These are phyloP conservation scores for Aspergillus fumigatiaffinis DNA, from an alignment of 2,329 filamentous ascomycete species.

Conservation along the genomic window DNA sequence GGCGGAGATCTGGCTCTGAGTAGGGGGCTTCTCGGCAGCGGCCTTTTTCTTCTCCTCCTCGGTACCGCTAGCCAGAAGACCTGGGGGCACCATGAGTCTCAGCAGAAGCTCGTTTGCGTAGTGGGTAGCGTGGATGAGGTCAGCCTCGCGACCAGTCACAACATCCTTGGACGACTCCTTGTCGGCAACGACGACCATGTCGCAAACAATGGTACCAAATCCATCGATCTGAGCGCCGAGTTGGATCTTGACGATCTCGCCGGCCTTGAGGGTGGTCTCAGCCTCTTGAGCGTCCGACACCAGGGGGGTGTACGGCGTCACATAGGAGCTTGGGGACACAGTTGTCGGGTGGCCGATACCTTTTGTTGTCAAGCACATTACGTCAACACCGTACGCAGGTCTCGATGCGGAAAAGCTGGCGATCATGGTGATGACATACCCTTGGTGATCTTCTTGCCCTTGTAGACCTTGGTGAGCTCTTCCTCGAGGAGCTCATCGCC, in stretches of 20 bases:
- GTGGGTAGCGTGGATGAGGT: conserved; percentile 85
- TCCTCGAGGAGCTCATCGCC: conserved; percentile 93
- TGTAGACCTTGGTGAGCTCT: conserved; percentile 92
- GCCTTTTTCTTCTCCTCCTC: conserved; percentile 97
- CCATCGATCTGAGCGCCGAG: conserved; percentile 98
- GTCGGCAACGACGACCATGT: conserved; percentile 73
- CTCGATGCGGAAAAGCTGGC: conserved; percentile 1
- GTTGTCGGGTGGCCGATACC: conserved; percentile 92
- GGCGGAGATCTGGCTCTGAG: conserved; percentile 79
- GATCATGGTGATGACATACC: conserved; percentile 49
- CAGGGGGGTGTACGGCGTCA: conserved; percentile 95
- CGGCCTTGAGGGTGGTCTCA: conserved; percentile 70
- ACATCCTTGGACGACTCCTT: conserved; percentile 59
- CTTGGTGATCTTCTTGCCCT: conserved; percentile 95
- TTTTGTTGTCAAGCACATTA: conserved; percentile 32
- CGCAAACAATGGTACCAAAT: conserved; percentile 92
- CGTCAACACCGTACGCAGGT: conserved; percentile 16
- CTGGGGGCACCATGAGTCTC: conserved; percentile 86
- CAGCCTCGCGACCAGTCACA: conserved; percentile 73
- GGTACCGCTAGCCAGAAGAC: conserved; percentile 72
- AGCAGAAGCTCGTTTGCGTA: conserved; percentile 95
- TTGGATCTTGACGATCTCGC: conserved; percentile 93
- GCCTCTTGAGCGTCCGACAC: conserved; percentile 83
- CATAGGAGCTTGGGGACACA: conserved; percentile 86
- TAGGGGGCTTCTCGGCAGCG: conserved; percentile 72